Base-by-base conservation (phyloP, 805 yeast genomes). In the Metschnikowia lachancei region DNA sequence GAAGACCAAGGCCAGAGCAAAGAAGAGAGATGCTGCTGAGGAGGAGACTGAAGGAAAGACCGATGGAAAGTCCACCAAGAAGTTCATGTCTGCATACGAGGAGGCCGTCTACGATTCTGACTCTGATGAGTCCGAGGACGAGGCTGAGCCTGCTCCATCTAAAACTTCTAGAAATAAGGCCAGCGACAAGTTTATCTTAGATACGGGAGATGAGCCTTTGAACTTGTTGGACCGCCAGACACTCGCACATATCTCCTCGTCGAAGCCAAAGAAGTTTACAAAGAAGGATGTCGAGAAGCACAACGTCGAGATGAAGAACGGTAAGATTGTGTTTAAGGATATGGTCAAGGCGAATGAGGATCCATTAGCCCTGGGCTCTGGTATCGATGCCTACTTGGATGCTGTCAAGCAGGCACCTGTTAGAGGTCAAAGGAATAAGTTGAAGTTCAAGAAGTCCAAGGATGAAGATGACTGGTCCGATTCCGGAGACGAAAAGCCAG, bases 391-490 rank as follows among this genome's bases (percentile, higher is more conserved):
- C 0, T 94, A 94, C 64, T 79, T 90, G 54, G 97, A 90, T 52
- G 99, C 99, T 6, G 89, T 94, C 19, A 85, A 81, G 64, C 87
- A 85, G 57, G 97, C 94, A 19, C 98, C 98, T 26, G 82, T 90
- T 3, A 84, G 96, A 67, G 97, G 97, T 48, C 97, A 88, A 73
- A 82, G 81, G 71, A 91, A 91, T 67, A 89, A 82, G 70, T 79
- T 92, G 76, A 92, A 90, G 69, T 92, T 81, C 72, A 87, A 85
- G 69, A 82, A 85, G 63, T 77, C 81, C 41, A 73, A 75, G 44
- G 76, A 76, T 26, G 73, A 69, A 18, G 80, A 78, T 22, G 80
- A 77, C 31, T 61, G 64, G 56, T 64, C 64, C 46, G 79, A 73
- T 39, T 83, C 76, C 50, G 71, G 66, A 31, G 70, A 64, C 36